phyloP scores from a whole-genome alignment of 1,284 basidiomycete genomes.

The Fistulina hepatica region DNA sequence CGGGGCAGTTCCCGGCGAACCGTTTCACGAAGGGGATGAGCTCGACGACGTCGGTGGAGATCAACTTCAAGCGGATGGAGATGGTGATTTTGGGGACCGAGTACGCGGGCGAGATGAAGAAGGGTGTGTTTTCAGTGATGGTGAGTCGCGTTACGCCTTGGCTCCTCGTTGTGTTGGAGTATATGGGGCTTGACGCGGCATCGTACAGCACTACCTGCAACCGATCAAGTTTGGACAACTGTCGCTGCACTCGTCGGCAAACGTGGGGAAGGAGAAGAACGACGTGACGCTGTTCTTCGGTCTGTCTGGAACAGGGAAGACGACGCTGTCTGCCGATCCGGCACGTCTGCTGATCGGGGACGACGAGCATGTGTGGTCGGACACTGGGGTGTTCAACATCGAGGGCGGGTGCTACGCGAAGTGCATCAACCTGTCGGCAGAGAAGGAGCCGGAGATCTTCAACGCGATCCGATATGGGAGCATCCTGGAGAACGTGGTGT shows the following conservation, averaged over 20 bases:
- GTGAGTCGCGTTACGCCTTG: slow-evolving; percentile 25
- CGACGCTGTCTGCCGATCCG: slow-evolving; percentile 90
- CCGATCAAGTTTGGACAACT: slow-evolving; percentile 98
- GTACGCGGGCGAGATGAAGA: slow-evolving; percentile 99
- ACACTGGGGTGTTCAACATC: slow-evolving; percentile 98
- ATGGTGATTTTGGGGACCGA: slow-evolving; percentile 99
- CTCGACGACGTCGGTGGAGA: slow-evolving; percentile 96
- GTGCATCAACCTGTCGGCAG: slow-evolving; percentile 90
- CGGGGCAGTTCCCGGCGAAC: slow-evolving; percentile 99
- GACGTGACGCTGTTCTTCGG: slow-evolving; percentile 99
- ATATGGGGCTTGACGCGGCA: no score
- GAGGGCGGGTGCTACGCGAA: slow-evolving; percentile 99
- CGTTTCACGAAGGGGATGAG: slow-evolving; percentile 99
- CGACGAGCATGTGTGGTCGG: slow-evolving; percentile 98
- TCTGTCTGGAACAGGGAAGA: slow-evolving; percentile 97
- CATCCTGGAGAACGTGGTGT: slow-evolving; percentile 99
- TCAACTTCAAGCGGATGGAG: slow-evolving; percentile 99
- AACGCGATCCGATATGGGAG: slow-evolving; percentile 92
- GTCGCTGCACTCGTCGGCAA: slow-evolving; percentile 98
- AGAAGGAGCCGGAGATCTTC: slow-evolving; percentile 98
- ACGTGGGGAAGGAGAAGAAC: slow-evolving; percentile 81
- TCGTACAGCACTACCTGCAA: slow-evolving; percentile 83
- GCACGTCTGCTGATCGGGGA: slow-evolving; percentile 88
- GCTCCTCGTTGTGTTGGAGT: slow-evolving; percentile 11
- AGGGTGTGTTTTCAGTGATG: slow-evolving; percentile 99